Base-by-base conservation (phyloP, 805 yeast genomes). In the Candida ipomoeae region DNA sequence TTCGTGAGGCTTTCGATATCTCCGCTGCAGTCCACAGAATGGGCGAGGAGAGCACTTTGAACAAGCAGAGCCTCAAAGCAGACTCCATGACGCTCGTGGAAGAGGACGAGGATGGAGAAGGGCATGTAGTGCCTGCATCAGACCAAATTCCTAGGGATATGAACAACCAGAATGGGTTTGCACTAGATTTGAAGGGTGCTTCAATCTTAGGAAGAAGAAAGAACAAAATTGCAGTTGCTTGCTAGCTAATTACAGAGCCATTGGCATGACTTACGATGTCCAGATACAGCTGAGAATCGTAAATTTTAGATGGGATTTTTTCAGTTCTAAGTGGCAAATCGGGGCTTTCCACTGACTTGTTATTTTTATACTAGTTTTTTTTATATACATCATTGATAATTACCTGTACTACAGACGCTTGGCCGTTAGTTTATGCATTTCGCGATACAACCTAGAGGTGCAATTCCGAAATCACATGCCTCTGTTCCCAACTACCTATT, bases 1-100 rank as follows among this genome's bases (percentile, higher is more conserved):
- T 89, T 67, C 82, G 88, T 56, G 96, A 89, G 60, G 95, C 91
- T 11, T 89, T 89, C 65, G 96, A 89, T 60, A 82, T 89, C 7
- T 83, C 90, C 29, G 85, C 89, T 46, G 95, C 96, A 5, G 89
- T 89, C 15, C 92, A 88, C 62, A 82, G 96, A 60, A 78, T 79
- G 71, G 89, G 85, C 46, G 87, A 83, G 62, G 91, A 85, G 57
- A 73, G 75, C 7, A 75, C 78, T 6, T 62, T 70, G 43, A 56
- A 66, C 14, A 51, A 60, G 10, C 50, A 56, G 29, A 51, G 56
- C 40, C 53, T 53, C 33, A 57, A 53, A 38, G 55, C 53, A 21
- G 58, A 59, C 36, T 58, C 62, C 26, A 66, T 66, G 21, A 53
- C 46, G 3, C 64, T 68, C 17, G 21, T 34, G 23, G 74, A 68